A percentile compares a stretch with the other conserved stretches of the same genome.
phyloP scores from a whole-genome alignment of 2,329 filamentous ascomycete species.

The Pyrenophora teres region DNA sequence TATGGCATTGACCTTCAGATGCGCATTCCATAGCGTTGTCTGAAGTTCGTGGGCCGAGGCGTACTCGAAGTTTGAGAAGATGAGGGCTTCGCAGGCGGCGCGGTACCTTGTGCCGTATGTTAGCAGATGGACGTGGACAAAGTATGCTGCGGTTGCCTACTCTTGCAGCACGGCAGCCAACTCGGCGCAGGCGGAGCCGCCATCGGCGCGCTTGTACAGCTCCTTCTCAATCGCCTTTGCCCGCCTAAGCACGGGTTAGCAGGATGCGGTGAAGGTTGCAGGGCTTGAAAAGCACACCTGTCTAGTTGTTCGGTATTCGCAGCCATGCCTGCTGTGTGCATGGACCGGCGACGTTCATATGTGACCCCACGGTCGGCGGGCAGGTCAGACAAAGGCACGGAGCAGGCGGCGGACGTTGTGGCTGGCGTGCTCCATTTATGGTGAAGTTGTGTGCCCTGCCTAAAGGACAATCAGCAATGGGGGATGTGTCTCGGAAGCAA shows the following conservation, averaged over 20 bases:
- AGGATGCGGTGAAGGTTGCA: background rate
- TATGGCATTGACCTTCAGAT: conserved; percentile 75
- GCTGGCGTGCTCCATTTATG: conserved; percentile 65
- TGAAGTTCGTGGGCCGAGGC: conserved; percentile 69
- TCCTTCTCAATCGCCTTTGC: conserved; percentile 56
- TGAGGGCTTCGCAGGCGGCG: conserved; percentile 69
- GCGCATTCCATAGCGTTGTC: conserved; percentile 74
- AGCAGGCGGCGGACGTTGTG: conserved; percentile 52
- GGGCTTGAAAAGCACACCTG: conserved; percentile 50
- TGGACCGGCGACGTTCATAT: conserved; percentile 37
- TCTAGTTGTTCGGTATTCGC: conserved; percentile 56
- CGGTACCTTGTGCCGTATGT: conserved; percentile 62
- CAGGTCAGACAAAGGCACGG: conserved; percentile 63
- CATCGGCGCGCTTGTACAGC: conserved; percentile 56
- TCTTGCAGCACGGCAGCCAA: conserved; percentile 52
- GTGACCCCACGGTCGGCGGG: conserved; percentile 58
- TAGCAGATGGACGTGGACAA: conserved; percentile 17
- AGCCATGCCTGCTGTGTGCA: conserved; percentile 49
- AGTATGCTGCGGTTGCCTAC: conserved; percentile 24
- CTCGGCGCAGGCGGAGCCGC: conserved; percentile 56
- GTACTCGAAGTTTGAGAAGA: conserved; percentile 73
- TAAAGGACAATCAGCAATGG: conserved; percentile 40
- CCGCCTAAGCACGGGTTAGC: conserved; percentile 42
- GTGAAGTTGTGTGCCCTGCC: conserved; percentile 38
- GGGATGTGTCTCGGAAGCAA: conserved; percentile 24